Evolutionary conservation across 1,284 basidiomycete species (phyloP).

Genomic region (Microstroma glucosiphilum): DNA sequence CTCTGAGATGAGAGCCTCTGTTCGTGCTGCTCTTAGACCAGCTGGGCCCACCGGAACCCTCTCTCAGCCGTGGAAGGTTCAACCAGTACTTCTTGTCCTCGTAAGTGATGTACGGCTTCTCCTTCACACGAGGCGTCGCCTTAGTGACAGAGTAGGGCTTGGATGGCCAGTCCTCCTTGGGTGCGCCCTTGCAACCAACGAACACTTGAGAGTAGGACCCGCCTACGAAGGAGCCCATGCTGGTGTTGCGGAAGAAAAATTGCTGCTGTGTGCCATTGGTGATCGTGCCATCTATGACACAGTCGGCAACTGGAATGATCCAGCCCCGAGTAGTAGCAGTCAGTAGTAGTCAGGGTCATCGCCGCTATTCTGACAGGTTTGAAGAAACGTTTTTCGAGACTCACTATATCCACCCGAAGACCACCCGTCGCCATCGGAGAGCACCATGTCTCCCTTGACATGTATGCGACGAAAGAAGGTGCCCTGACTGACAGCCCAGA

Average conservation of each 20-base stretch:
- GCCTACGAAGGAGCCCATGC: neutral
- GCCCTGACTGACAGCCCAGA: conserved; percentile 9
- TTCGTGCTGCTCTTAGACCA: neutral
- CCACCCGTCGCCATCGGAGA: conserved; percentile 7
- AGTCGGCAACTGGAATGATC: too few species aligned
- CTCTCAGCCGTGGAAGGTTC: neutral
- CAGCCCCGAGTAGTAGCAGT: too few species aligned
- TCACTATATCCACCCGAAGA: conserved; percentile 6
- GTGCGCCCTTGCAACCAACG: conserved; percentile 6
- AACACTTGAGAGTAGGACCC: conserved; percentile 10
- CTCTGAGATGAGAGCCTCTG: neutral
- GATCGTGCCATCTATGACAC: neutral
- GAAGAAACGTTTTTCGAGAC: too few species aligned
- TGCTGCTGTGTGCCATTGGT: conserved; percentile 12
- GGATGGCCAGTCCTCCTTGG: conserved; percentile 9
- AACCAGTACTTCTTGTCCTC: neutral
- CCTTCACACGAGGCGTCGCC: conserved; percentile 3
- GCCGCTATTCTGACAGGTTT: too few species aligned
- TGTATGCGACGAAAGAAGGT: conserved; percentile 7
- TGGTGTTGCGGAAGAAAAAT: conserved; percentile 4
- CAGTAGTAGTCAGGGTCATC: too few species aligned
- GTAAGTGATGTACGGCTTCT: conserved; percentile 7
- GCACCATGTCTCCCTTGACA: conserved; percentile 1
- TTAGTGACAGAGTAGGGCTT: conserved; percentile 8
- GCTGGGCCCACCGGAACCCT: neutral